Evolutionary conservation across 83 land plant genomes (phyloP).

Genomic region (Picea abies): DNA sequence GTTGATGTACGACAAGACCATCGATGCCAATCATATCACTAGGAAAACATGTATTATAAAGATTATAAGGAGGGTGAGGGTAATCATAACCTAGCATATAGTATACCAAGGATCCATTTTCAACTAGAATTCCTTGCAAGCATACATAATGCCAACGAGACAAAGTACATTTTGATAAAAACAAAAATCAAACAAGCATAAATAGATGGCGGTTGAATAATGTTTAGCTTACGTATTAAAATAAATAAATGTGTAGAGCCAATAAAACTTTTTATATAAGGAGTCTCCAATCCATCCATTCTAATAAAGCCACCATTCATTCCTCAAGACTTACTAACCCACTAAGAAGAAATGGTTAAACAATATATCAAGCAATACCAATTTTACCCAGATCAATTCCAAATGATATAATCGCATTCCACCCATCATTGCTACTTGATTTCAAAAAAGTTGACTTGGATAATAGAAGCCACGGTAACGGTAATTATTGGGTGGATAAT

Average conservation of each 20-base stretch:
- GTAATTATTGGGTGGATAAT: not conserved
- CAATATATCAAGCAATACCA: not conserved
- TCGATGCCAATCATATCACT: slow-evolving; percentile 35
- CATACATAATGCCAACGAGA: not conserved
- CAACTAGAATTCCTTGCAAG: slow-evolving; percentile 35
- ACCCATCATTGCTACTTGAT: no score
- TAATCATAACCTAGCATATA: slow-evolving; percentile 26
- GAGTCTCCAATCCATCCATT: slow-evolving; percentile 31
- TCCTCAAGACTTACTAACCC: slow-evolving; percentile 32
- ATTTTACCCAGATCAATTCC: not conserved
- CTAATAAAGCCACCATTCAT: slow-evolving; percentile 22
- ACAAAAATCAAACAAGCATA: not conserved
- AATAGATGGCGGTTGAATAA: no score
- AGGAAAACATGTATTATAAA: slow-evolving; percentile 30
- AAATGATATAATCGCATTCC: no score
- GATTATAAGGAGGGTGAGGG: slow-evolving; percentile 25
- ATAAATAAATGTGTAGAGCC: no score
- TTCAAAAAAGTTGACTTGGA: no score
- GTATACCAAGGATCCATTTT: slow-evolving; percentile 42
- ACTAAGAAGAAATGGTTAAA: not conserved
- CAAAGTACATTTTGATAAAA: not conserved
- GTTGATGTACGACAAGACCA: slow-evolving; percentile 31
- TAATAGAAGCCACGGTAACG: slow-evolving; percentile 20
- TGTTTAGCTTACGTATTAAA: no score
- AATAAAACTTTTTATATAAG: slow-evolving; percentile 31